phyloP scores from a whole-genome alignment of 768 basidiomycete species.

The Suillus fuscotomentosus region DNA sequence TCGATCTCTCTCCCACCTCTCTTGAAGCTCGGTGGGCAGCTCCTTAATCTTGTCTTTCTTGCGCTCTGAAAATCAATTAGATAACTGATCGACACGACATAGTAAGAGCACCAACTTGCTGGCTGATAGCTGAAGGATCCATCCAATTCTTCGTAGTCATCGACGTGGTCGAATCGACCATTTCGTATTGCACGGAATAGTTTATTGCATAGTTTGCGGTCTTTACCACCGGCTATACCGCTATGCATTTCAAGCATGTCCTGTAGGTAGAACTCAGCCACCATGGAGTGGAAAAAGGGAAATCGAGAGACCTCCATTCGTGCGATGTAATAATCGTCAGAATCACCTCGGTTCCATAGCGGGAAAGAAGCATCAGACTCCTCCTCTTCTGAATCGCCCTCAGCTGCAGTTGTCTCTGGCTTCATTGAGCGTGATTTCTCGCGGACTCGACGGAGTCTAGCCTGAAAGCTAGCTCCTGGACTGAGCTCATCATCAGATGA shows the following conservation, averaged over 20 bases:
- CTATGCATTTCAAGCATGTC: conserved; percentile 59
- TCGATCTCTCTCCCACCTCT: conserved; percentile 81
- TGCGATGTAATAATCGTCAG: conserved; percentile 57
- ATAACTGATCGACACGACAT: not conserved
- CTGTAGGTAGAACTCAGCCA: conserved; percentile 44
- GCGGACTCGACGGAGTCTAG: conserved; percentile 34
- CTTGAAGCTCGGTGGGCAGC: conserved; percentile 56
- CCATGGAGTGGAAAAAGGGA: not conserved
- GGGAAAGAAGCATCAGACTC: conserved; percentile 20
- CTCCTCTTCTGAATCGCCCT: conserved; percentile 33
- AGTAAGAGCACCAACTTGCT: conserved; percentile 45
- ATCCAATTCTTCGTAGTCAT: conserved; percentile 24
- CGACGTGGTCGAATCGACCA: conserved; percentile 46
- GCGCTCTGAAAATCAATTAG: conserved; percentile 14
- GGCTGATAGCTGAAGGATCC: conserved; percentile 27
- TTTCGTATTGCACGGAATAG: conserved; percentile 60
- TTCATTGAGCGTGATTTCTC: conserved; percentile 11
- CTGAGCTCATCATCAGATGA: conserved; percentile 36
- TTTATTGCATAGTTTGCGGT: conserved; percentile 51
- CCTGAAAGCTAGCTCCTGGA: conserved; percentile 35
- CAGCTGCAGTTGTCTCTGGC: conserved; percentile 11
- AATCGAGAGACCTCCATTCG: conserved; percentile 48
- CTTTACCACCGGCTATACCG: conserved; percentile 41
- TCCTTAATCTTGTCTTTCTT: conserved; percentile 51
- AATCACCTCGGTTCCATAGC: conserved; percentile 41